phyloP scores from a whole-genome alignment of 2,329 filamentous ascomycete species.

The Colletotrichum sp. region DNA sequence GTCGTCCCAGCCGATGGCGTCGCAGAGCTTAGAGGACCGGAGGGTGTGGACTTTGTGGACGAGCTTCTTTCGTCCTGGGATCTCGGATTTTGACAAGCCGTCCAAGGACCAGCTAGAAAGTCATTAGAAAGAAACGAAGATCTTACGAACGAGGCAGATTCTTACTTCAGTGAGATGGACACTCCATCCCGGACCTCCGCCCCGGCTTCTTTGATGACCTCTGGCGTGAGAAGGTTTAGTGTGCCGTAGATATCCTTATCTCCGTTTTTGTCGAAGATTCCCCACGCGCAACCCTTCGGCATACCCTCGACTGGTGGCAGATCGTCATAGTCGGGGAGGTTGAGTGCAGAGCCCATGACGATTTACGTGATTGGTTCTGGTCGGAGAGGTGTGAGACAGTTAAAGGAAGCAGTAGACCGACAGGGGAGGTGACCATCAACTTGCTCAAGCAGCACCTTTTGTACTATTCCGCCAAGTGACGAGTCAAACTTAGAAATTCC shows the following conservation, averaged over 20 bases:
- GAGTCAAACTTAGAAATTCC: not conserved
- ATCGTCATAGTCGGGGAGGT: constrained; percentile 49
- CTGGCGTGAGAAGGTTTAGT: constrained; percentile 56
- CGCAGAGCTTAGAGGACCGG: constrained; percentile 30
- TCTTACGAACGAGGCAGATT: too few species aligned
- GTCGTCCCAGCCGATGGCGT: constrained; percentile 47
- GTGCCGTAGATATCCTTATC: constrained; percentile 56
- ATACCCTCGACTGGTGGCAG: constrained; percentile 47
- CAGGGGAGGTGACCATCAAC: accelerated
- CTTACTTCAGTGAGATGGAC: constrained; percentile 58
- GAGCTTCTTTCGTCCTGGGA: constrained; percentile 38
- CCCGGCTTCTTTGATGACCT: constrained; percentile 45
- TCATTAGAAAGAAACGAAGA: too few species aligned
- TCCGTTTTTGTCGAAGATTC: constrained; percentile 55
- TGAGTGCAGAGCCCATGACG: not conserved
- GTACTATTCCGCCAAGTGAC: not conserved
- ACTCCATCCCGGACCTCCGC: constrained; percentile 51
- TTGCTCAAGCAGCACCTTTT: not conserved
- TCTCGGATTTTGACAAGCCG: constrained; percentile 37
- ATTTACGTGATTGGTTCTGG: not conserved
- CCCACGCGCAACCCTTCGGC: constrained; percentile 57
- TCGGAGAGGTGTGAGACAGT: not conserved
- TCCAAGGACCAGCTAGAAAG: constrained; percentile 52
- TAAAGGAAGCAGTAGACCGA: not conserved
- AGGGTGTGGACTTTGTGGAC: constrained; percentile 42